These are phyloP conservation scores for Backusella tarrabulga DNA, from an alignment of 192 early-diverging fungal genomes.

Conservation along the genomic window DNA sequence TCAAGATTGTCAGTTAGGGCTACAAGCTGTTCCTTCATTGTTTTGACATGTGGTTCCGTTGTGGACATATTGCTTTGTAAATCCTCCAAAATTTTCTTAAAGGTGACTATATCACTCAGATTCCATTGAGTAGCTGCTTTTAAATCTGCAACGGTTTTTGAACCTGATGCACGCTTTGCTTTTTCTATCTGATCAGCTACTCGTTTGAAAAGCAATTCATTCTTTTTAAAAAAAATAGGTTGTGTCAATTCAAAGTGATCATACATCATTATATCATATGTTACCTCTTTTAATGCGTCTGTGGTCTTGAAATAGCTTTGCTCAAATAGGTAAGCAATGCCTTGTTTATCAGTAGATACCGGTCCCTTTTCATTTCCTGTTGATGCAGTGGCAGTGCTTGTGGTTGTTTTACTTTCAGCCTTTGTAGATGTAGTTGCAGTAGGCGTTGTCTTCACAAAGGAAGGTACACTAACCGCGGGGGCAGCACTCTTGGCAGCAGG, in stretches of 20 bases:
- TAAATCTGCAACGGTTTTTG: background rate
- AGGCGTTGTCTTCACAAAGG: background rate
- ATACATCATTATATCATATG: background rate
- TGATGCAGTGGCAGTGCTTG: background rate
- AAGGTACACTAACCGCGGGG: background rate
- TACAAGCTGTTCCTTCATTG: background rate
- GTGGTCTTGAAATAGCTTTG: slow-evolving; percentile 4
- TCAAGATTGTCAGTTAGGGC: background rate
- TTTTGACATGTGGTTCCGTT: background rate
- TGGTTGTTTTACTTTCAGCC: background rate
- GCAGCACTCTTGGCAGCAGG: no score
- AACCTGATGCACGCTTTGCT: background rate
- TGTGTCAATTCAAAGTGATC: background rate
- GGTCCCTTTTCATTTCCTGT: background rate
- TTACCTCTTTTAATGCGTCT: slow-evolving; percentile 7
- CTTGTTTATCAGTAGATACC: background rate
- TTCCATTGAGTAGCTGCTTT: background rate
- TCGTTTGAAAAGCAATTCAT: background rate
- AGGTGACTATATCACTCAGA: background rate
- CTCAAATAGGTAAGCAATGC: slow-evolving; percentile 24
- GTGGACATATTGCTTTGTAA: background rate
- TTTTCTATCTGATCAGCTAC: background rate
- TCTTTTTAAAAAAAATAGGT: background rate
- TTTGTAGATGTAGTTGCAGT: background rate
- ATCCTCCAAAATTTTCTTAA: background rate